These are phyloP conservation scores for Tetrapisispora arboricola DNA, from an alignment of 805 yeast genomes.

Conservation along the genomic window DNA sequence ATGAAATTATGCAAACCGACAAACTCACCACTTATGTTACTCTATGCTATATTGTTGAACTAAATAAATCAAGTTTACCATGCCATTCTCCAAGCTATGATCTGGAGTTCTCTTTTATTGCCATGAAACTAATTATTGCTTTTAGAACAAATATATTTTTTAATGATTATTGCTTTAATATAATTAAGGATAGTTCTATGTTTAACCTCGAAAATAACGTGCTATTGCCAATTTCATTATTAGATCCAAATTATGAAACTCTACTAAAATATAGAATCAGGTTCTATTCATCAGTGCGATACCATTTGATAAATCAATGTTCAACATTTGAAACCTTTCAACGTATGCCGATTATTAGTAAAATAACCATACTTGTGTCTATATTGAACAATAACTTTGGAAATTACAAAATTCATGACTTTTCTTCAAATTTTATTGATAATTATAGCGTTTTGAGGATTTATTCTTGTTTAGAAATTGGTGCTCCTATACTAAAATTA, in stretches of 20 bases:
- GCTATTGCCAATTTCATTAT: background rate
- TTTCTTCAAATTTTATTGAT: conserved; percentile 8
- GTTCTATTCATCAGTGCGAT: conserved; percentile 3
- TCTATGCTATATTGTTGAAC: no score
- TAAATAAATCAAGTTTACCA: no score
- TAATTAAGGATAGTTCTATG: background rate
- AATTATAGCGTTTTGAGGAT: conserved; percentile 19
- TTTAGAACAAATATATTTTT: background rate
- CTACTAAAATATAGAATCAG: background rate
- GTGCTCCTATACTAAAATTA: conserved; percentile 15
- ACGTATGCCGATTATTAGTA: no score
- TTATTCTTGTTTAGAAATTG: conserved; percentile 18
- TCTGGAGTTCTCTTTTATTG: background rate
- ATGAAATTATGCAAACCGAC: no score
- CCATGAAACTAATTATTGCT: background rate
- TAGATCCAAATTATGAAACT: conserved; percentile 5
- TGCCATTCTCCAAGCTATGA: background rate
- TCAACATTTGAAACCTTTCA: conserved; percentile 9
- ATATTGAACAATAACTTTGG: no score
- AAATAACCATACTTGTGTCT: no score
- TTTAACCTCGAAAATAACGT: background rate
- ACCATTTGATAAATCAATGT: conserved; percentile 5
- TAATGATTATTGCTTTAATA: background rate
- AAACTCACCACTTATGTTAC: background rate
- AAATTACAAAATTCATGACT: no score